Evolutionary conservation across 805 yeast species (phyloP).

Genomic region (Metschnikowia kunwiensis): DNA sequence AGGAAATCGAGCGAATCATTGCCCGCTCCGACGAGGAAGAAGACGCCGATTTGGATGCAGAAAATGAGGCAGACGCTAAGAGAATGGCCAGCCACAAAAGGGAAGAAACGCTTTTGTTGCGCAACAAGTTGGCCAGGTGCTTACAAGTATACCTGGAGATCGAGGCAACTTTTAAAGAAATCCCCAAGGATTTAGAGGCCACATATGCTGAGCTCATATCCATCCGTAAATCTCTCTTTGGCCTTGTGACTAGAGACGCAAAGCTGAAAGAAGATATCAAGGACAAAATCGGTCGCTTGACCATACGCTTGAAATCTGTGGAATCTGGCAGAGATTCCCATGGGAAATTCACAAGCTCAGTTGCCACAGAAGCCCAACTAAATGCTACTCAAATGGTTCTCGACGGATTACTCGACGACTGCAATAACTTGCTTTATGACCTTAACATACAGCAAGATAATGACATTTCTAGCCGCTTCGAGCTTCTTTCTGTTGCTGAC

Average conservation of each 20-base stretch:
- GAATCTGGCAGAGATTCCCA: constrained; percentile 47
- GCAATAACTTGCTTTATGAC: constrained; percentile 72
- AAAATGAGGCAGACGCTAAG: constrained; percentile 5
- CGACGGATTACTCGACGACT: constrained; percentile 79
- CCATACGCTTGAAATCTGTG: constrained; percentile 26
- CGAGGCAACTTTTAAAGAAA: constrained; percentile 46
- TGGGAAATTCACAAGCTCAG: constrained; percentile 46
- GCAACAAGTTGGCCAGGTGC: constrained; percentile 65
- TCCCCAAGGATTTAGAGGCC: constrained; percentile 37
- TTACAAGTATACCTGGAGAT: constrained; percentile 53
- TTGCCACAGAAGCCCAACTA: constrained; percentile 22
- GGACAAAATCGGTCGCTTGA: constrained; percentile 21
- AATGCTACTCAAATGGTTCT: constrained; percentile 45
- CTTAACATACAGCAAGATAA: constrained; percentile 45
- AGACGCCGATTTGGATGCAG: constrained; percentile 14
- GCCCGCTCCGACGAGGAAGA: constrained; percentile 22
- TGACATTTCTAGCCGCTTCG: constrained; percentile 24
- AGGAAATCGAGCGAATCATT: constrained; percentile 66
- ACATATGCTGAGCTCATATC: constrained; percentile 58
- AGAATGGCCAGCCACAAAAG: constrained; percentile 32
- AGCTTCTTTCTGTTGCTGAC: constrained; percentile 21
- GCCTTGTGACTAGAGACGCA: constrained; percentile 25
- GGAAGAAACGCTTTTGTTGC: constrained; percentile 60
- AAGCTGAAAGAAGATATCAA: constrained; percentile 6
- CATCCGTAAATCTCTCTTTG: constrained; percentile 56